phyloP scores from a whole-genome alignment of 1,139 yeast species.

The Candida sanyaensis region DNA sequence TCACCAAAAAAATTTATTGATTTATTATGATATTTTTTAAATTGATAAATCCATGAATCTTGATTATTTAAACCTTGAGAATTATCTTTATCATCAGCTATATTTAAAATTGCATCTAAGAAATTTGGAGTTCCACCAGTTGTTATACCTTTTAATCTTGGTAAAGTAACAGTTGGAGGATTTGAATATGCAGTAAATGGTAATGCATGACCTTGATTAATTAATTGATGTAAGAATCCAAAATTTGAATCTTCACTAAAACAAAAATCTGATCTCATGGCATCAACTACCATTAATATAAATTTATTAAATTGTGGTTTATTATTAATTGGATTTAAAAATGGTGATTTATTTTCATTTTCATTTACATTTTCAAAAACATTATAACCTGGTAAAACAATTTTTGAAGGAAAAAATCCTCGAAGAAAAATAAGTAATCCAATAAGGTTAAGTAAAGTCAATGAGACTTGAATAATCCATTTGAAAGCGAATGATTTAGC shows the following conservation, averaged over 20 bases:
- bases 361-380: no score
- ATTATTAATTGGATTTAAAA: conserved; percentile 11
- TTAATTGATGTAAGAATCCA: conserved; percentile 62
- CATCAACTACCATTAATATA: conserved; percentile 88
- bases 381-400: conserved; percentile 60
- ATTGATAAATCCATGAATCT: conserved; percentile 86
- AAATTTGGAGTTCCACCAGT: conserved; percentile 83
- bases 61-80: conserved; percentile 73
- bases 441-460: conserved; percentile 29
- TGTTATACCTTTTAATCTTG: conserved; percentile 76
- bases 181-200: conserved; percentile 91
- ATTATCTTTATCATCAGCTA: conserved; percentile 83
- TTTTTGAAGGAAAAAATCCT: conserved; percentile 92
- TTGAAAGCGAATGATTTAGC: conserved; percentile 12
- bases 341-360: conserved; percentile 18
- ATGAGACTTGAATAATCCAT: conserved; percentile 15
- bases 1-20: conserved; percentile 86
- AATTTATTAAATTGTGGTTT: conserved; percentile 64
- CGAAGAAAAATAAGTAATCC: conserved; percentile 65
- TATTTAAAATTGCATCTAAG: conserved; percentile 84
- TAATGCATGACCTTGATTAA: conserved; percentile 69
- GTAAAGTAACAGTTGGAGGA: conserved; percentile 84
- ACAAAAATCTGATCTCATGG: conserved; percentile 85
- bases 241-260: conserved; percentile 61
- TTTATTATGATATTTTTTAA: conserved; percentile 44